Conservation (phyloP, 1,139 yeast species). For the Meyerozyma athensensis region DNA sequence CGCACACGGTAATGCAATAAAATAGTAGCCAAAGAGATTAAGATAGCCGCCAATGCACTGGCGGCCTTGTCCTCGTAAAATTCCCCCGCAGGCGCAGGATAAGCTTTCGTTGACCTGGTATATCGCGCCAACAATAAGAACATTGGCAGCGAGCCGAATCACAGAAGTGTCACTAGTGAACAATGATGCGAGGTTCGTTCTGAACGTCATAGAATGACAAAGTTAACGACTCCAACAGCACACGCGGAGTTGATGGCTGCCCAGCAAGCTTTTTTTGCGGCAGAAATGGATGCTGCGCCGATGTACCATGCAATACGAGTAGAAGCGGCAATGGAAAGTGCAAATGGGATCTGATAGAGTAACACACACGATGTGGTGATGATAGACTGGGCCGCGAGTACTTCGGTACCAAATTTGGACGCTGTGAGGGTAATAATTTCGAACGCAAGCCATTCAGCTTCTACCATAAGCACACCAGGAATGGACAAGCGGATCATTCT, state of each 20-base stretch:
- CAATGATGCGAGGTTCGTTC: constrained; percentile 39
- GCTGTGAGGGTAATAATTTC: constrained; percentile 61
- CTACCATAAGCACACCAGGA: constrained; percentile 63
- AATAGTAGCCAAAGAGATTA: constrained; percentile 53
- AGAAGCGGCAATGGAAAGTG: constrained; percentile 68
- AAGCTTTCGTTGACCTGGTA: constrained; percentile 57
- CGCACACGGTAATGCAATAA: constrained; percentile 57
- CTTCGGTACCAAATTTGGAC: constrained; percentile 59
- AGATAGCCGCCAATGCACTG: constrained; percentile 61
- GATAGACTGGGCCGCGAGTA: constrained; percentile 70
- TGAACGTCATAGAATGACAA: constrained; percentile 32
- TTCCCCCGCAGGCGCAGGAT: constrained; percentile 53
- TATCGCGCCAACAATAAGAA: constrained; percentile 50
- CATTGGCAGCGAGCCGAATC: constrained; percentile 45
- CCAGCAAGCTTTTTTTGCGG: constrained; percentile 41
- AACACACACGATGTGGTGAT: constrained; percentile 66
- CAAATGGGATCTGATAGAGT: constrained; percentile 70
- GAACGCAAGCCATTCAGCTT: constrained; percentile 68
- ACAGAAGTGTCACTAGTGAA: constrained; percentile 50
- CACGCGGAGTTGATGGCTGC: constrained; percentile 41
- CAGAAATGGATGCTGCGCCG: constrained; percentile 59
- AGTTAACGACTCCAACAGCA: constrained; percentile 40
- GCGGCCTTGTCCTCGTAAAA: constrained; percentile 64
- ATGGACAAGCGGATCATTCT: constrained; percentile 49
- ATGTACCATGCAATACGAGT: constrained; percentile 75